Percentiles rank a stretch among this genome's conserved stretches.
Evolutionary conservation across 192 early-diverging fungal genomes (phyloP).

Genomic region (Podila horticola): DNA sequence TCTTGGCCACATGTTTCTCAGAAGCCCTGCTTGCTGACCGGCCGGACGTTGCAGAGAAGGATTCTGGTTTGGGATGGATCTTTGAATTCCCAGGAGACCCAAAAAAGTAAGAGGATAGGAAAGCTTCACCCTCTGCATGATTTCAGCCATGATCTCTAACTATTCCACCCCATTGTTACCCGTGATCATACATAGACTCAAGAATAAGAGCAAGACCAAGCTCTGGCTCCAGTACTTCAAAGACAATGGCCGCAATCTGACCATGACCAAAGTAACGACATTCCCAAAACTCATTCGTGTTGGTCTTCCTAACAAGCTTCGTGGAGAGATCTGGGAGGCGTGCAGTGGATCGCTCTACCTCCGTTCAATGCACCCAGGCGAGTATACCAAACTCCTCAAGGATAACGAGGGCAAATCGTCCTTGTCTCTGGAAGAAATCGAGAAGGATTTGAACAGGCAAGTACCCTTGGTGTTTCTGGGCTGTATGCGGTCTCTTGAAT

Average conservation of each 20-base stretch:
- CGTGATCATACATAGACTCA: conserved; percentile 32
- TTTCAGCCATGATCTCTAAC: background rate
- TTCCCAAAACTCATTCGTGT: conserved; percentile 92
- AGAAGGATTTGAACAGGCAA: conserved; percentile 91
- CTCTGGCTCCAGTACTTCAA: conserved; percentile 81
- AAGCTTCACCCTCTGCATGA: background rate
- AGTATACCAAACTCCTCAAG: conserved; percentile 79
- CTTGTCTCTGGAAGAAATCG: conserved; percentile 91
- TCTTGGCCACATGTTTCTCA: conserved; percentile 80
- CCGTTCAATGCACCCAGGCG: conserved; percentile 85
- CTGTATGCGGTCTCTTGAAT: background rate
- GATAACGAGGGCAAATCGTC: conserved; percentile 79
- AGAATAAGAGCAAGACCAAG: conserved; percentile 78
- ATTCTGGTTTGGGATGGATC: conserved; percentile 73
- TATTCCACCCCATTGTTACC: background rate
- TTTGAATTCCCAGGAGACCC: conserved; percentile 80
- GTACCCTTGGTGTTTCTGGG: background rate
- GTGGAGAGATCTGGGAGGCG: conserved; percentile 96
- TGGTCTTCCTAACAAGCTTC: conserved; percentile 86
- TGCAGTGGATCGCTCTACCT: conserved; percentile 89
- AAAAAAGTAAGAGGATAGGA: conserved; percentile 69
- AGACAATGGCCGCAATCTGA: conserved; percentile 88
- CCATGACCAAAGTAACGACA: conserved; percentile 79
- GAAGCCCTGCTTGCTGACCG: conserved; percentile 77
- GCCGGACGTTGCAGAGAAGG: conserved; percentile 54